These are phyloP conservation scores for Priceomyces fermenticarens DNA, from an alignment of 805 yeast genomes.

Conservation along the genomic window DNA sequence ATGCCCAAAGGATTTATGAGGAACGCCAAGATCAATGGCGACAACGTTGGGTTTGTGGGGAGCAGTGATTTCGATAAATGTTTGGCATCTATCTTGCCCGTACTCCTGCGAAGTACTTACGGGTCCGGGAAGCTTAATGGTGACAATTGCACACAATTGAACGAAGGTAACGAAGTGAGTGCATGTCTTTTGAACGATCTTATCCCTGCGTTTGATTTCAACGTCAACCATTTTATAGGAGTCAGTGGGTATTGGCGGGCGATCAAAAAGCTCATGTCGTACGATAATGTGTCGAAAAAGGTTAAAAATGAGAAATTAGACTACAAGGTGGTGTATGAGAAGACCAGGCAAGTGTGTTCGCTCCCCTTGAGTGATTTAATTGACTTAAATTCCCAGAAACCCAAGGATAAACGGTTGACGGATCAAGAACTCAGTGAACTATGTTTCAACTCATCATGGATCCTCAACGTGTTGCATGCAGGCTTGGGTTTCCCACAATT, in stretches of 20 bases:
- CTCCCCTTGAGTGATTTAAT: conserved; percentile 36
- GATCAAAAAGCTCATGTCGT: conserved; percentile 43
- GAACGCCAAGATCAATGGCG: conserved; percentile 19
- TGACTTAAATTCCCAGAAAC: conserved; percentile 26
- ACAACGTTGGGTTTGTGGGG: conserved; percentile 44
- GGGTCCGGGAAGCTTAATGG: conserved; percentile 16
- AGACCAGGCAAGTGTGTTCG: conserved; percentile 48
- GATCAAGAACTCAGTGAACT: conserved; percentile 48
- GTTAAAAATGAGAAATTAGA: conserved; percentile 34
- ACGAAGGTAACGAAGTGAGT: conserved; percentile 28
- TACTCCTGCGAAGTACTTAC: conserved; percentile 35
- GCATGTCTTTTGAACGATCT: conserved; percentile 52
- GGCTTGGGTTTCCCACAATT: conserved; percentile 62
- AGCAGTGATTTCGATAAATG: conserved; percentile 51
- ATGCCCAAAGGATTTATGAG: conserved; percentile 45
- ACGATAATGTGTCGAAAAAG: conserved; percentile 15
- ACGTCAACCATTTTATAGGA: conserved; percentile 55
- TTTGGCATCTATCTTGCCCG: conserved; percentile 43
- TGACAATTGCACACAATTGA: conserved; percentile 29
- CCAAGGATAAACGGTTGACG: conserved; percentile 24
- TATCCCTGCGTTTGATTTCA: conserved; percentile 57
- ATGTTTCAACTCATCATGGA: conserved; percentile 63
- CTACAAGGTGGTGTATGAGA: conserved; percentile 39
- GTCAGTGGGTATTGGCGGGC: conserved; percentile 71
- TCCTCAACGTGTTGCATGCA: conserved; percentile 53